Evolutionary conservation across 2,329 filamentous ascomycete species (phyloP), one percentile per base, ranked within the genome.

Genomic region (Teratosphaeria destructans): DNA sequence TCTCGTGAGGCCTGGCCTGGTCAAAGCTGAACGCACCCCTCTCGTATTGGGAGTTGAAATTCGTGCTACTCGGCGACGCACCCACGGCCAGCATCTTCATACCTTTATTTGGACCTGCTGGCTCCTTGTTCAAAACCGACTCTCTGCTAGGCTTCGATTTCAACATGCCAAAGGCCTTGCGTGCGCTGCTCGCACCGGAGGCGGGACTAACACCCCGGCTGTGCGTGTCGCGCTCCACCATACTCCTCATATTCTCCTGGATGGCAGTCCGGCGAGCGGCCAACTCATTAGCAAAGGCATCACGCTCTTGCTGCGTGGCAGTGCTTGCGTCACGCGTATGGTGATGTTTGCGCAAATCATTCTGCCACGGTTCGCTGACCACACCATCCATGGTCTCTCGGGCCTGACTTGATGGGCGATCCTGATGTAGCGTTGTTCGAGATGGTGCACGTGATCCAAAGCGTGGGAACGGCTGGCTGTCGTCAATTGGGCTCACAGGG

Each of bases 201-300:
- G 74, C 75, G 10, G 72, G 72, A 56, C 71, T 74, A 34, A 64
- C 61, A 49, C 65, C 66, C 54, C 72, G 64, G 55, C 70, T 72
- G 10, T 74, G 69, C 47, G 71, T 78, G 54, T 89, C 85, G 2
- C 81, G 80, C 65, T 88, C 86, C 0, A 83, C 84, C 63, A 85
- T 87, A 60, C 82, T 86, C 7, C 84, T 88, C 53, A 92, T 76
- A 64, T 84, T 86, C 71, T 92, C 87, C 57, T 89, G 85, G 7
- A 92, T 86, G 1, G 86, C 82, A 34, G 83, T 82, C 58, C 87
- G 84, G 16, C 88, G 83, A 63, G 85, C 82, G 2, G 87, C 88
- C 47, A 92, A 79, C 67, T 90, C 86, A 57, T 81, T 84, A 19
- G 86, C 85, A 68, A 92, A 91, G 32, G 89, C 88, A 57, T 89